Conservation (phyloP, 148 eudicot genomes). For the Limonium bicolor region DNA sequence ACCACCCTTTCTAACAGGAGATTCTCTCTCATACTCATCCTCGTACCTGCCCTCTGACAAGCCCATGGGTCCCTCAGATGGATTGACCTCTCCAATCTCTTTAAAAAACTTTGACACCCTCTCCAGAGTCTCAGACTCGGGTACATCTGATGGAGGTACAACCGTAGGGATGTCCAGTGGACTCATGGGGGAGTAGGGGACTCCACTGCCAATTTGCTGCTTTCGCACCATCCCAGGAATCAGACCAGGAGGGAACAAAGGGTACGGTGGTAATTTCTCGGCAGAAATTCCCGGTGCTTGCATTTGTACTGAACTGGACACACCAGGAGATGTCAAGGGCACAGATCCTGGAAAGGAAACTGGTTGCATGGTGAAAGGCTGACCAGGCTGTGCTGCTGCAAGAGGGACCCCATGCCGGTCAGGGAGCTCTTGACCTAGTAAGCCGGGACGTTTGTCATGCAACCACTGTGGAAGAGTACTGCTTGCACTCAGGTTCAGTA, state of each 20-base stretch:
- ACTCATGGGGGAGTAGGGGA: constrained; percentile 95
- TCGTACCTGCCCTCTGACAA: constrained; percentile 42
- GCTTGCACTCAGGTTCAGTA: constrained; percentile 7
- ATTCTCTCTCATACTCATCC: constrained; percentile 56
- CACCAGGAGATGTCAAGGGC: constrained; percentile 30
- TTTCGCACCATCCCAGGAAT: constrained; percentile 94
- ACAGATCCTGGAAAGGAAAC: constrained; percentile 31
- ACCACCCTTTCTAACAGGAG: constrained; percentile 81
- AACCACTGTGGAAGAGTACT: constrained; percentile 47
- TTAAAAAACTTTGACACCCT: constrained; percentile 80
- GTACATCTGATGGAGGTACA: constrained; percentile 65
- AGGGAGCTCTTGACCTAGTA: constrained; percentile 32
- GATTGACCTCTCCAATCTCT: constrained; percentile 92
- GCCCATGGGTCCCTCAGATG: constrained; percentile 79
- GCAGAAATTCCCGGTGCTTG: constrained; percentile 22
- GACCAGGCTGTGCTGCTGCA: constrained; percentile 31
- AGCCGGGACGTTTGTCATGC: constrained; percentile 32
- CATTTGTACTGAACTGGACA: constrained; percentile 35
- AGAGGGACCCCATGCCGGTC: constrained; percentile 37
- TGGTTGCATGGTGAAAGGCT: constrained; percentile 31
- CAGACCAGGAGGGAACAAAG: constrained; percentile 92
- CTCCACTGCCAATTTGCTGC: constrained; percentile 94
- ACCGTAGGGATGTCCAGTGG: constrained; percentile 89
- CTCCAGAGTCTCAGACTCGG: constrained; percentile 63
- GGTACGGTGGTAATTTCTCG: constrained; percentile 74